These are phyloP conservation scores for Peronospora belbahrii DNA, from an alignment of 352 stramenopile species.

Conservation along the genomic window DNA sequence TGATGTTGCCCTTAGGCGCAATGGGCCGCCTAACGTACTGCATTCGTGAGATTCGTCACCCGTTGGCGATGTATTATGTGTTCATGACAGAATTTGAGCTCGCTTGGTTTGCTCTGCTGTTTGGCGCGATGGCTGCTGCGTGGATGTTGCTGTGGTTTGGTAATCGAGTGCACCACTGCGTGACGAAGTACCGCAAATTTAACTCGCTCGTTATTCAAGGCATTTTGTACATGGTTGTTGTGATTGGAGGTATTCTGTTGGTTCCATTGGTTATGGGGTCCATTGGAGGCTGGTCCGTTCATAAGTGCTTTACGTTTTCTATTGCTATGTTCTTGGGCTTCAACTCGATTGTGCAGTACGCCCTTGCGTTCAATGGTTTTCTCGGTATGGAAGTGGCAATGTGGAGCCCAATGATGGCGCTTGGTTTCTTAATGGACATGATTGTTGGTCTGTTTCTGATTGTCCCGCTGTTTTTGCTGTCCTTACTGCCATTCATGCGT, in stretches of 20 bases:
- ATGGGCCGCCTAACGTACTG: conserved; percentile 75
- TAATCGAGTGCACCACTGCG: conserved; percentile 34
- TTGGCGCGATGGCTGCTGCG: conserved; percentile 41
- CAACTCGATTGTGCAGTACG: conserved; percentile 67
- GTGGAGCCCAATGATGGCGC: conserved; percentile 54
- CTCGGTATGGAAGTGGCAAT: conserved; percentile 55
- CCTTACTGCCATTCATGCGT: conserved; percentile 78
- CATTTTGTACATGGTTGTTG: conserved; percentile 65
- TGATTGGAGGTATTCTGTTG: conserved; percentile 50
- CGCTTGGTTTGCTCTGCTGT: conserved; percentile 33
- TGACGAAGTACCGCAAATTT: conserved; percentile 54
- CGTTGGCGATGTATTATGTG: conserved; percentile 76
- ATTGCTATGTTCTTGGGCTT: conserved; percentile 61
- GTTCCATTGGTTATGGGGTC: conserved; percentile 48
- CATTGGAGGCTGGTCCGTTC: conserved; percentile 46
- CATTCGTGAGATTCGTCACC: conserved; percentile 69
- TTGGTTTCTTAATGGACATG: conserved; percentile 86
- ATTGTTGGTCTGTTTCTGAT: conserved; percentile 75
- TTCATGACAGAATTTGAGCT: conserved; percentile 66
- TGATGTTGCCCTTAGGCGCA: conserved; percentile 53
- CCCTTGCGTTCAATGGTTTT: conserved; percentile 54
- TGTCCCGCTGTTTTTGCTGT: conserved; percentile 62
- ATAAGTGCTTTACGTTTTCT: conserved; percentile 64
- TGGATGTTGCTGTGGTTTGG: conserved; percentile 51
- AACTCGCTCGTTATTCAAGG: conserved; percentile 50